Evolutionary conservation across 805 yeast genomes (phyloP), one percentile per base, ranked within the genome.

Genomic region (Wilhelminamyces savonicus): DNA sequence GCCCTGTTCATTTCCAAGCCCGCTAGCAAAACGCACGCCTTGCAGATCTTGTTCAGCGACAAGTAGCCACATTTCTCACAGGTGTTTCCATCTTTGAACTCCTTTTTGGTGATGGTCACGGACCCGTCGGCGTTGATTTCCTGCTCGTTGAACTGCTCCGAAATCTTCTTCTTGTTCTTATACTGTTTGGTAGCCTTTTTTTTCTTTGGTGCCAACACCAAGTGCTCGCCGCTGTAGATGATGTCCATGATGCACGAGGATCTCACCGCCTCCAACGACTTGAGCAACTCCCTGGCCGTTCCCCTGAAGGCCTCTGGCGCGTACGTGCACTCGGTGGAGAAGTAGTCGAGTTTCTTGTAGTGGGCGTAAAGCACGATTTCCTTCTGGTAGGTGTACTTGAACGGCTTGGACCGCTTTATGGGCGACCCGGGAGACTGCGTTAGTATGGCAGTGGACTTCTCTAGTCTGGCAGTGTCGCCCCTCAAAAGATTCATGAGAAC

Each of bases 281-380:
- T 92, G 68, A 92, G 77, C 16, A 92, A 65, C 35, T 87, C 86
- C 50, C 99, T 72, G 0, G 98, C 96, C 0, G 97, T 92, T 13
- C 99, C 99, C 42, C 99, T 68, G 49, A 92, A 92, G 0, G 99
- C 97, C 53, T 92, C 98, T 2, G 99, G 97, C 0, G 98, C 95
- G 60, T 92, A 92, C 0, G 96, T 81, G 54, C 99, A 92, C 50
- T 92, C 99, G 0, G 99, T 92, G 7, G 95, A 83, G 53, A 92
- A 92, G 52, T 92, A 92, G 58, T 92, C 99, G 29, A 92, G 66
- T 48, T 87, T 83, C 56, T 85, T 88, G 62, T 87, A 92, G 51
- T 92, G 98, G 2, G 99, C 99, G 58, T 92, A 92, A 12, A 92
- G 67, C 14, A 92, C 99, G 43, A 92, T 92, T 51, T 92, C 99